phyloP scores from a whole-genome alignment of 2,329 filamentous ascomycete species.

The Exophiala sp. region DNA sequence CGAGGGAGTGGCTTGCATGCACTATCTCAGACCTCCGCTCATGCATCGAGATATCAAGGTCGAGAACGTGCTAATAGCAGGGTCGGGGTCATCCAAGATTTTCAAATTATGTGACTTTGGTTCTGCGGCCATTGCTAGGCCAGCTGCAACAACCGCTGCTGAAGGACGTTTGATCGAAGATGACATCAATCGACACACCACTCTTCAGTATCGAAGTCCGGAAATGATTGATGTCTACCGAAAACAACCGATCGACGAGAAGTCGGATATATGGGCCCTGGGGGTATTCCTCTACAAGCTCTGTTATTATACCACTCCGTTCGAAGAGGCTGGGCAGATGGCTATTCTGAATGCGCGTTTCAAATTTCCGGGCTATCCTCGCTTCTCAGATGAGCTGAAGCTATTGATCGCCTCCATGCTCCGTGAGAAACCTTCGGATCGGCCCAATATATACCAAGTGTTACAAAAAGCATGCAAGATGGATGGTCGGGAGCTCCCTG shows the following conservation, averaged over 20 bases:
- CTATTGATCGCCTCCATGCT: slow-evolving; percentile 90
- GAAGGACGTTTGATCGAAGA: slow-evolving; percentile 94
- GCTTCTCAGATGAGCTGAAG: slow-evolving; percentile 86
- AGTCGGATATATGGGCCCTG: slow-evolving; percentile 96
- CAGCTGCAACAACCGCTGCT: slow-evolving; percentile 78
- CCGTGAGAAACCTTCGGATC: slow-evolving; percentile 70
- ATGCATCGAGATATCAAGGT: slow-evolving; percentile 95
- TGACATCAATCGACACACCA: slow-evolving; percentile 95
- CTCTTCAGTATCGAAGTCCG: slow-evolving; percentile 92
- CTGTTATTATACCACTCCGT: slow-evolving; percentile 98
- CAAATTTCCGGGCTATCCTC: slow-evolving; percentile 82
- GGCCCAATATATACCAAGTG: slow-evolving; percentile 94
- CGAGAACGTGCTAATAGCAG: slow-evolving; percentile 90
- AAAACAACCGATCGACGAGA: slow-evolving; percentile 95
- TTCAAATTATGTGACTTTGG: slow-evolving; percentile 99
- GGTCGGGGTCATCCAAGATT: slow-evolving; percentile 60
- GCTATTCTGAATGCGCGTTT: slow-evolving; percentile 95
- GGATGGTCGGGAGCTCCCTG: slow-evolving; percentile 80
- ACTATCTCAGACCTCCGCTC: slow-evolving; percentile 91
- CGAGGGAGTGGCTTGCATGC: slow-evolving; percentile 97
- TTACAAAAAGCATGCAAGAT: slow-evolving; percentile 82
- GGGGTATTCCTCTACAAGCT: slow-evolving; percentile 95
- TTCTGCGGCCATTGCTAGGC: slow-evolving; percentile 76
- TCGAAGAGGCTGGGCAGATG: slow-evolving; percentile 95
- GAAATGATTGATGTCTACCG: slow-evolving; percentile 99